phyloP scores from a whole-genome alignment of 257 asterid genomes.

The Solanum sitiens region DNA sequence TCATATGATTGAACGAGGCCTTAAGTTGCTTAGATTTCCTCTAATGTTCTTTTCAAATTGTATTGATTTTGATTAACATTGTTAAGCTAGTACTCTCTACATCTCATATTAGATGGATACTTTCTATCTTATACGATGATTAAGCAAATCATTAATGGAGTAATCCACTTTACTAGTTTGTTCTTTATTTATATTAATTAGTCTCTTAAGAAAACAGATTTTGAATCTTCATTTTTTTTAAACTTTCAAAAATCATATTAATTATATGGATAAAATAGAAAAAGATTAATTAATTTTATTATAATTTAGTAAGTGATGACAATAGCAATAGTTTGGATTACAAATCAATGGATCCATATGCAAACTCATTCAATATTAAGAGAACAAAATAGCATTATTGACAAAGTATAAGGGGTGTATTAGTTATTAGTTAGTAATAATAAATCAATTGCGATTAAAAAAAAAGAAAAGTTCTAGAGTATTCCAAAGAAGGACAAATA shows the following conservation, averaged over 20 bases:
- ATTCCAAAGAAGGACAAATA: constrained; percentile 1
- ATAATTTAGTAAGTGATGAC: too few relatives aligned
- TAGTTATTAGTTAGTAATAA: neutral
- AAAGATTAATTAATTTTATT: too few relatives aligned
- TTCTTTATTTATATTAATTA: too few relatives aligned
- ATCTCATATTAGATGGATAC: neutral
- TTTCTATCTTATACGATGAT: neutral
- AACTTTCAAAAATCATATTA: neutral
- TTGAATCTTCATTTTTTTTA: too few relatives aligned
- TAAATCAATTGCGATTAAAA: neutral
- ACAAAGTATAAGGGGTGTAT: neutral
- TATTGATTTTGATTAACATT: neutral
- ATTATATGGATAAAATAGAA: neutral
- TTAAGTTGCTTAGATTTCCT: neutral
- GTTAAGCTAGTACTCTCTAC: neutral
- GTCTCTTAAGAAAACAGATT: neutral
- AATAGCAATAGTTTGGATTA: neutral
- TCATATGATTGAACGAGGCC: neutral
- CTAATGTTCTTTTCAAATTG: neutral
- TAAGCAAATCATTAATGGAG: neutral
- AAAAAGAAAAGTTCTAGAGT: constrained; percentile 8
- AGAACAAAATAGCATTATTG: neutral
- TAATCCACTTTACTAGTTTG: neutral
- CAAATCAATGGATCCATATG: neutral
- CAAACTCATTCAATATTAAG: neutral